Conservation (phyloP, 2,329 filamentous ascomycete species). For the Stemphylium beticola region DNA sequence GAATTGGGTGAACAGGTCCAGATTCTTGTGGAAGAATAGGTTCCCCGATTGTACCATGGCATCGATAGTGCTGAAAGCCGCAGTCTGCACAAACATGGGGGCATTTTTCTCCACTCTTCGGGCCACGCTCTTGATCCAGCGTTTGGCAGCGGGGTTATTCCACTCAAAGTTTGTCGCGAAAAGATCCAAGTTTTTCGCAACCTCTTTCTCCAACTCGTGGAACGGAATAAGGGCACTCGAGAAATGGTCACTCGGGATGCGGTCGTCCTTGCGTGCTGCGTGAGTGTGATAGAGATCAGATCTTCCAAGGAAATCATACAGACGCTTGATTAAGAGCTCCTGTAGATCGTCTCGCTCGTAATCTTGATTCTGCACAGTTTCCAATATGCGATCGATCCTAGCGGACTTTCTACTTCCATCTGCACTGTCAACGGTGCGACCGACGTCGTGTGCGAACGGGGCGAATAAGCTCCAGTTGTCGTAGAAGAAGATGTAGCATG, state of each 20-base stretch:
- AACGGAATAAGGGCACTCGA: too few relatives aligned
- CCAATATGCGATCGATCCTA: neutral
- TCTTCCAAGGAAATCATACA: neutral
- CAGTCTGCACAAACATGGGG: neutral
- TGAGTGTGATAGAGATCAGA: neutral
- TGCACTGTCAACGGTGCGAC: neutral
- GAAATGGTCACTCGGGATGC: too few relatives aligned
- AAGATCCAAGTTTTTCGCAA: neutral
- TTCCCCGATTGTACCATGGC: neutral
- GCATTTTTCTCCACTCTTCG: neutral
- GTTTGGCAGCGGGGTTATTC: neutral
- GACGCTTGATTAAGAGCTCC: neutral
- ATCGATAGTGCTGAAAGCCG: neutral
- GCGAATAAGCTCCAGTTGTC: neutral
- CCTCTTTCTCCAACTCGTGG: neutral
- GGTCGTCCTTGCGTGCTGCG: too few relatives aligned
- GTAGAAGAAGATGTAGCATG: neutral
- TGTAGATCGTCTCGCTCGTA: neutral
- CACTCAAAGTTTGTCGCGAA: neutral
- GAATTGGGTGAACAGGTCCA: neutral
- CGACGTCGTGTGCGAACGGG: neutral
- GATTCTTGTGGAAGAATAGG: neutral
- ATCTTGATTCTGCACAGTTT: neutral
- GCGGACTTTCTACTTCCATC: neutral
- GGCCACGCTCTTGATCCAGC: neutral